Conservation (phyloP, 2,329 filamentous ascomycete species). For the Aureobasidium uvarum region DNA sequence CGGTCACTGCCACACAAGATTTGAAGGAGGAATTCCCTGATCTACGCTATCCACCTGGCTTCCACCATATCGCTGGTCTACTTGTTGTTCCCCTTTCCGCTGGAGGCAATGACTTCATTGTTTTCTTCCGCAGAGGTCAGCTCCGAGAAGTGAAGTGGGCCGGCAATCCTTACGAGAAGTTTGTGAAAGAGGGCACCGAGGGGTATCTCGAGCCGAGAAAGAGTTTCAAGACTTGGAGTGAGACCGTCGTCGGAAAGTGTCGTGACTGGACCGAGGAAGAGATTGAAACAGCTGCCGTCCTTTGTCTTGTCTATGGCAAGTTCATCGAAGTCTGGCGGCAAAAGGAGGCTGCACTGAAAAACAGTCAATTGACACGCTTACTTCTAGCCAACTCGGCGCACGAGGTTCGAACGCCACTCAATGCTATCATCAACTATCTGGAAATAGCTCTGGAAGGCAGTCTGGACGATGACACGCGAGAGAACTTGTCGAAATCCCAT, state of each 20-base stretch:
- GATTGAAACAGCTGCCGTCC: constrained; percentile 80
- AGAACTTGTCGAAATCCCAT: constrained; percentile 80
- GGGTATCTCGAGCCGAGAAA: constrained; percentile 74
- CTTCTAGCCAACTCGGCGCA: constrained; percentile 86
- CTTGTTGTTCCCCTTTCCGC: constrained; percentile 77
- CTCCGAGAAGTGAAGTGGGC: constrained; percentile 78
- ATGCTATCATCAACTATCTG: constrained; percentile 92
- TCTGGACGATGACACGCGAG: constrained; percentile 76
- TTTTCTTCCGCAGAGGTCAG: constrained; percentile 81
- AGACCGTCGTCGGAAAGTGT: constrained; percentile 77
- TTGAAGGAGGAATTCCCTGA: constrained; percentile 76
- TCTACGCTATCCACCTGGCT: constrained; percentile 73
- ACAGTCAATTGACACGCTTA: constrained; percentile 73
- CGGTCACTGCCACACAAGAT: constrained; percentile 76
- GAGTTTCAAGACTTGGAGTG: constrained; percentile 78
- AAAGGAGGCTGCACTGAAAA: constrained; percentile 81
- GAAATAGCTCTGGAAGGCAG: constrained; percentile 83
- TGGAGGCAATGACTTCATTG: constrained; percentile 79
- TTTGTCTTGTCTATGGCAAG: constrained; percentile 82
- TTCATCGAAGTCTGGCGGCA: constrained; percentile 94
- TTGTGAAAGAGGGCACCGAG: constrained; percentile 67
- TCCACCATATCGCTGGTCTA: constrained; percentile 72
- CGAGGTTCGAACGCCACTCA: constrained; percentile 85
- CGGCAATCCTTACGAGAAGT: constrained; percentile 81
- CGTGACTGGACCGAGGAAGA: constrained; percentile 88